Base-by-base conservation (phyloP, 2,329 filamentous ascomycete genomes). In the Colletotrichum abscissum region DNA sequence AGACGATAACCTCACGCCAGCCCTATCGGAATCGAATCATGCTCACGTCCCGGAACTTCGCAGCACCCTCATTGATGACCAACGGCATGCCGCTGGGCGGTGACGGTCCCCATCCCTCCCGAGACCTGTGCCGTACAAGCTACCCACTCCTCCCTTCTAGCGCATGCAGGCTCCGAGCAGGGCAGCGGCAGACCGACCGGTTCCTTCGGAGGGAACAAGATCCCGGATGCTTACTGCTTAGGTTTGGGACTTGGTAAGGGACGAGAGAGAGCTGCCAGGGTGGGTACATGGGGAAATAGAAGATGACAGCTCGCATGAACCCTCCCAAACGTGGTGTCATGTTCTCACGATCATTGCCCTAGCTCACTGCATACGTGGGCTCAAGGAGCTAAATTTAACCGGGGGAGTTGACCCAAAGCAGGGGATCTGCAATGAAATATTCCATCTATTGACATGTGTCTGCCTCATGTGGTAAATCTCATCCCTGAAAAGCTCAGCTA, bases 11-110 rank as follows among this genome's bases (percentile, higher is more conserved):
- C 33, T 42, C 60, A 62, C 42, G 46, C 49, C 67, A 60, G 70
- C 28, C 70, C 60, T 69, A 64, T 81, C 76, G 86, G 73, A 92
- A 92, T 67, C 85, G 79, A 72, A 88, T 81, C 68, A 92, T 80
- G 0, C 89, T 88, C 58, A 92, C 78, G 72, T 86, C 84, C 38
- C 33, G 33, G 11, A 19, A 42, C 38, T 87, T 84, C 9, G 82
- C 78, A 1, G 38, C 38, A 16, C 90, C 90, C 80, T 92, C 88
- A 0, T 91, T 90, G 12, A 92, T 79, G n/a, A 92, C 66, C 86
- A 90, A 92, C 67, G 38, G 88, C 81, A 79, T 12, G 33, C 33
- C 11, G 33, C 33, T 35, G 33, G 11, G 33, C 11, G 33, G 33
- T 35, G 33, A 35, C 33, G 33, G 26, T 26, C 26, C 26, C 26